Evolutionary conservation across 2,329 filamentous ascomycete species (phyloP), one percentile per base, ranked within the genome.

Genomic region (Juglanconis sp.): DNA sequence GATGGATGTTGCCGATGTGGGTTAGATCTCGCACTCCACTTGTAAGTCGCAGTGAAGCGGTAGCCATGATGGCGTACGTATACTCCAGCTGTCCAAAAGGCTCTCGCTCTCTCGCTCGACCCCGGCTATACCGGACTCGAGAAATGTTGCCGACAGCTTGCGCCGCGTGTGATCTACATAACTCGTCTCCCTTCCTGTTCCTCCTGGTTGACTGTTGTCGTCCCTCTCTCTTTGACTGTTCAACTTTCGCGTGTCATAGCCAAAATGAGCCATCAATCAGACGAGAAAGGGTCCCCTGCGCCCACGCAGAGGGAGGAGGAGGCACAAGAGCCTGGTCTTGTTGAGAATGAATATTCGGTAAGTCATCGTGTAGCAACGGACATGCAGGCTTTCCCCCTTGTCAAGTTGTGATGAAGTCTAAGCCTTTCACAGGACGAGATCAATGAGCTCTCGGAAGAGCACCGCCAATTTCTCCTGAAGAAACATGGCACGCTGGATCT

Each of bases 401-500:
- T n/a, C 4, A 13, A 30, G 38, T 6, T 13, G 4, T 32, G 13
- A 15, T 36, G 46, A 49, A 6, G 4, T 40, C 50, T 52, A 17
- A 60, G 36, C 11, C 10, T 31, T 4, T 5, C 10, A 6, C 32
- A 63, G 61, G 57, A 57, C 10, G 61, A 46, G 17, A 42, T 53
- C 32, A 40, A 57, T n/a, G 50, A 65, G 30, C 70, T 81, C 13
- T 70, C 77, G 5, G 69, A 73, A 52, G 74, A 77, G 55, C 79
- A 81, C 64, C 73, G 75, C 15, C 73, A 81, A 49, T 85, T 82
- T 68, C 73, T 85, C 5, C 68, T 84, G 10, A 65, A 74, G 35
- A 74, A 77, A 57, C 81, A 85, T 74, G 82, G 82, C 53, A 84
- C 80, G 0, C 66, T 83, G 31, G 76, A 83, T 24, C 75, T 85